Evolutionary conservation across 1,139 yeast species (phyloP), one percentile per base, ranked within the genome.

Genomic region (Magnusiomyces ingens): DNA sequence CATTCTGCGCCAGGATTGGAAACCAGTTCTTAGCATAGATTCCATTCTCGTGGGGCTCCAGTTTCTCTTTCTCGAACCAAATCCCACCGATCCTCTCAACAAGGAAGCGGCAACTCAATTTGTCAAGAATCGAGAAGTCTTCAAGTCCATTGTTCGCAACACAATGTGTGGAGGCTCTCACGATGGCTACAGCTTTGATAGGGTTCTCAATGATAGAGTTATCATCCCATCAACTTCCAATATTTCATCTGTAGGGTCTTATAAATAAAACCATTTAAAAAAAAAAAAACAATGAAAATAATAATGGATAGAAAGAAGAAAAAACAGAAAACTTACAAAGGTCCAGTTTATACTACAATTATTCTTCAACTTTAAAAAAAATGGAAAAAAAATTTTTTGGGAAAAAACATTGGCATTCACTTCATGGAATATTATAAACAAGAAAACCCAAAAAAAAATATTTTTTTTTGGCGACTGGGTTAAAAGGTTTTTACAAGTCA

Each of bases 1-100:
- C 67, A 90, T 93, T 46, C 74, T 93, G 57, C 74, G 98, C 59
- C 96, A 90, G 68, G 98, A 91, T 68, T 93, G 99, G 99, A 83
- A 93, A 37, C 98, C 99, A 0, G 96, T 90, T 1, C 75, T 93
- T 61, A 87, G 85, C 59, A 73, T 93, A 64, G 62, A 58, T 66
- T 77, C 93, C 4, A 82, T 93, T 21, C 75, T 91, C 60, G 84
- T 91, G 51, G 99, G 99, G 0, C 75, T 93, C 57, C 81, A 90
- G 65, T 90, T 85, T 65, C 75, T 93, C 59, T 89, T 93, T 63
- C 73, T 89, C 57, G 97, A 91, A 63, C 97, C 97, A 13, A 91
- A 90, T 67, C 85, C 95, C 0, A 83, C 82, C 56, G 98, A 93
- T 67, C 99, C 99, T 1, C 76, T 93, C 60, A 93, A 93, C 67